phyloP scores from a whole-genome alignment of 371 early-diverging fungal genomes.

The Chytridium lagenaria region DNA sequence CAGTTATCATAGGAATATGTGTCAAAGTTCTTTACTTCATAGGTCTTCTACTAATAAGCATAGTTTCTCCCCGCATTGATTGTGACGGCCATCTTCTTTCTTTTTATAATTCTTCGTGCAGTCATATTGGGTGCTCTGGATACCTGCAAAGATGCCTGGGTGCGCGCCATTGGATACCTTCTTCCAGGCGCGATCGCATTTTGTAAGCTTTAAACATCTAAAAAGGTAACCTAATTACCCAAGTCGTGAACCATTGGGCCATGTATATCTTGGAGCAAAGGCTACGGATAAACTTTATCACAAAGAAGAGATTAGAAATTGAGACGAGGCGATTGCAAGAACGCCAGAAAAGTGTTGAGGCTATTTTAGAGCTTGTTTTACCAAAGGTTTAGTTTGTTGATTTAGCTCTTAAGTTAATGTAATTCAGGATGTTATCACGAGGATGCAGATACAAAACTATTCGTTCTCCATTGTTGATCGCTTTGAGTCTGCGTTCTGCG shows the following conservation, averaged over 20 bases:
- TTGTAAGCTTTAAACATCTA: background rate
- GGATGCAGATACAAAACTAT: background rate
- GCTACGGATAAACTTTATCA: background rate
- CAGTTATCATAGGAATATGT: background rate
- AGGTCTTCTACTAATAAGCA: background rate
- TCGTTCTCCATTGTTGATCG: slow-evolving; percentile 18
- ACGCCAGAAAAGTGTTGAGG: background rate
- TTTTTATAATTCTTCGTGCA: background rate
- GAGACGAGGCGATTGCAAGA: background rate
- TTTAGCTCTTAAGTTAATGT: too few relatives aligned
- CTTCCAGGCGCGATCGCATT: background rate
- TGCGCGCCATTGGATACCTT: background rate
- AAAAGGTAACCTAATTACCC: background rate
- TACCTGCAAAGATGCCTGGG: background rate
- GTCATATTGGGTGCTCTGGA: background rate
- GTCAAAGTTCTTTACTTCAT: background rate
- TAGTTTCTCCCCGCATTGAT: background rate
- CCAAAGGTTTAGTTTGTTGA: background rate
- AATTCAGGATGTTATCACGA: slow-evolving; percentile 1
- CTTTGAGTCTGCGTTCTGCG: slow-evolving; percentile 1
- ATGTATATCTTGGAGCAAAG: background rate
- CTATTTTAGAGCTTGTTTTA: background rate
- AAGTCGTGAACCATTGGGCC: background rate
- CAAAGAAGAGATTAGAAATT: slow-evolving; percentile 5
- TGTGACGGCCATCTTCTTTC: background rate